Evolutionary conservation across 176 grass and related monocot species (phyloP).

Genomic region (Cenchrus purpureus): DNA sequence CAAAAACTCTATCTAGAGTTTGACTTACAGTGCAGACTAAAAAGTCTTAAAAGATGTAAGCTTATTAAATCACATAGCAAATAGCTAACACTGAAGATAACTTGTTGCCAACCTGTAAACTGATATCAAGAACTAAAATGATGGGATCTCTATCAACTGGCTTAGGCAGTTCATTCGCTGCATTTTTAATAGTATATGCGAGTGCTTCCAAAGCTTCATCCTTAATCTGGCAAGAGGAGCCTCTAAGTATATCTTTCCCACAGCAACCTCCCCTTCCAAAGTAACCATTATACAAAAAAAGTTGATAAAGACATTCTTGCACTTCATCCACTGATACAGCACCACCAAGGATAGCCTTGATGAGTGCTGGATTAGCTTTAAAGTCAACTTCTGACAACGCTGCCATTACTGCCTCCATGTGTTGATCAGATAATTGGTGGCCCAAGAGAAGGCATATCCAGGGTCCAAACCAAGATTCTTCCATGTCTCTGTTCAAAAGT

Average conservation of each 20-base stretch:
- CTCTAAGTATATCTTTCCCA: slow-evolving; percentile 65
- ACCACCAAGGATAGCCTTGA: slow-evolving; percentile 73
- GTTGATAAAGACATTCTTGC: slow-evolving; percentile 66
- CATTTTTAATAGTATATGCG: slow-evolving; percentile 35
- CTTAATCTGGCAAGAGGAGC: slow-evolving; percentile 47
- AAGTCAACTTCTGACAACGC: too few species aligned
- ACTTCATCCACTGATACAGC: slow-evolving; percentile 60
- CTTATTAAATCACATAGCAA: background rate
- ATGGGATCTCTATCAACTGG: slow-evolving; percentile 62
- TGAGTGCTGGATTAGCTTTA: slow-evolving; percentile 42
- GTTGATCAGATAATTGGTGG: slow-evolving; percentile 41
- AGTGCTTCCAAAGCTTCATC: slow-evolving; percentile 37
- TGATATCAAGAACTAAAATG: slow-evolving; percentile 81
- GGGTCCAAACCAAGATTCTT: slow-evolving; percentile 86
- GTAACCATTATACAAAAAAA: slow-evolving; percentile 69
- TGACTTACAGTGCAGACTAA: background rate
- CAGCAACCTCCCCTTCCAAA: slow-evolving; percentile 82
- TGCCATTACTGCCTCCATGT: slow-evolving; percentile 35
- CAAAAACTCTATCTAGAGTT: slow-evolving; percentile 12
- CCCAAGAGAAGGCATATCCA: slow-evolving; percentile 92
- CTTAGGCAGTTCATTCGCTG: slow-evolving; percentile 33
- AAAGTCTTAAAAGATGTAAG: background rate
- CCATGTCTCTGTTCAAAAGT: slow-evolving; percentile 63
- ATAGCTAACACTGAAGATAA: background rate
- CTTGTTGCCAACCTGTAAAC: slow-evolving; percentile 69